These are phyloP conservation scores for Mangifera indica DNA, from an alignment of 345 rosid species.

Conservation along the genomic window DNA sequence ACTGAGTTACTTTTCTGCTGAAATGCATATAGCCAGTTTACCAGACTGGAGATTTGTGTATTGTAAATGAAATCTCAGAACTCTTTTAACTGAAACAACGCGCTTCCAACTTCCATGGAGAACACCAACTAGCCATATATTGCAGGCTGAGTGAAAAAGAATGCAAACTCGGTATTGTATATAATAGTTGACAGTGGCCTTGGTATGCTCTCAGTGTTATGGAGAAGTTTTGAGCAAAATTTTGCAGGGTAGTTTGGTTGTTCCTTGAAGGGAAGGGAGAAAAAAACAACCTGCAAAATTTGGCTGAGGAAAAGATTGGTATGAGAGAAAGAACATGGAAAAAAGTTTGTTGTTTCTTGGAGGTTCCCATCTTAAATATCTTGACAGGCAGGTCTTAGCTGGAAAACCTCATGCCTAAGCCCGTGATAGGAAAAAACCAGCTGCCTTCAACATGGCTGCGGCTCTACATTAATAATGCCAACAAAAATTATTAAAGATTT, in stretches of 20 bases:
- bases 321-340: background rate
- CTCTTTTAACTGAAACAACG: background rate
- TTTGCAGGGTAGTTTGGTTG: too few relatives aligned
- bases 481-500: too few relatives aligned
- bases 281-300: too few relatives aligned
- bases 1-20: background rate
- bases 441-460: too few relatives aligned
- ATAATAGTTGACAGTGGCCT: background rate
- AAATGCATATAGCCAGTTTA: background rate
- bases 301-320: too few relatives aligned
- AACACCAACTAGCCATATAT: background rate
- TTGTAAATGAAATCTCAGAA: slow-evolving; percentile 13
- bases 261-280: too few relatives aligned
- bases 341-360: background rate
- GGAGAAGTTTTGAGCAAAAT: too few relatives aligned
- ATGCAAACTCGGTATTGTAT: background rate
- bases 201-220: too few relatives aligned
- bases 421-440: background rate
- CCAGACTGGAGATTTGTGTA: background rate
- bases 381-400: background rate
- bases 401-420: background rate
- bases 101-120: slow-evolving; percentile 3
- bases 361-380: slow-evolving; percentile 3
- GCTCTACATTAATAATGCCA: too few relatives aligned
- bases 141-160: background rate